Base-by-base conservation (phyloP, 768 basidiomycete genomes). In the Boletus pseudo-olivaceus region DNA sequence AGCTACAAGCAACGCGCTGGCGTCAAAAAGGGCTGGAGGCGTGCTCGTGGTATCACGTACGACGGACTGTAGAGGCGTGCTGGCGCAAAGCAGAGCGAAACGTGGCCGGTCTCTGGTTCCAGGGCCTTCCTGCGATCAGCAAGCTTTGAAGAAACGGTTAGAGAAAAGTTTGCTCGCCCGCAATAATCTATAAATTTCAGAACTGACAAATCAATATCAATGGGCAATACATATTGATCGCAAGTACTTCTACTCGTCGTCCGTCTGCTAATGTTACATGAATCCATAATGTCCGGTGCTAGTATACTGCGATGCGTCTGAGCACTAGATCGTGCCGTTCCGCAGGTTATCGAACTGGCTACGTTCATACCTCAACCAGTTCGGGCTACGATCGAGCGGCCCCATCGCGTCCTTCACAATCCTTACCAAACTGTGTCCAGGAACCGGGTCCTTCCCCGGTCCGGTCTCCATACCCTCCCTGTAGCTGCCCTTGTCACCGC, bases 271-370 rank as follows among this genome's bases (percentile, higher is more conserved):
- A 47, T 42, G 10, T 20, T 60, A 52, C 49, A 44, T 29, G 30
- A 44, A n/a, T 41, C 34, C 2, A 41, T 29, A 42, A 19, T 20
- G 27, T 48, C 52, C 41, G 12, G 30, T 43, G 7, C 44, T 56
- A 26, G 7, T 37, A 40, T 30, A 49, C 11, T 32, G 12, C 12
- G 20, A 50, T 42, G n/a, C 17, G 29, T 37, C 46, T 11, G 30
- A 29, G n/a, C 47, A 32, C 60, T 70, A 70, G 49, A 72, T 61
- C 9, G 90, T 89, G 37, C 89, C 87, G 14, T 80, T 80, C 64
- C 77, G 77, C 76, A 95, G 72, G 67, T 95, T 94, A 40, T 89
- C 86, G 66, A 87, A 94, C 73, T 82, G 81, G 64, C 89, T 90
- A 37, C 76, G 71, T 63, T 82, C 78, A 65, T 96, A 98, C 40